Conservation (phyloP, 139 green algal species). For the Chlorella sp. region DNA sequence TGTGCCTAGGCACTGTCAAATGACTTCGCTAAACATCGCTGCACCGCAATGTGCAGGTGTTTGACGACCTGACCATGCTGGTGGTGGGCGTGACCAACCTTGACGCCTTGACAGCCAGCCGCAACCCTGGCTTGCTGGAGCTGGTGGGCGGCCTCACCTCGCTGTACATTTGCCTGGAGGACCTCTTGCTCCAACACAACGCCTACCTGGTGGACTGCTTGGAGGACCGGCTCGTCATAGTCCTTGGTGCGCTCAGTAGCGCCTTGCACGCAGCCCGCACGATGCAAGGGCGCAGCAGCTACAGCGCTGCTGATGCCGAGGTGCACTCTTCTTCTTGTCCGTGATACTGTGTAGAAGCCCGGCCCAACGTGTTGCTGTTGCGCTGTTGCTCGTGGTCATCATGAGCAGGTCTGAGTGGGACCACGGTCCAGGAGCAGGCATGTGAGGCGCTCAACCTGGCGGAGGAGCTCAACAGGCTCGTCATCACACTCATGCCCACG, state of each 20-base stretch:
- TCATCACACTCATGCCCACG: neutral
- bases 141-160: neutral
- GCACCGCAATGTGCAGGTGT: too few relatives aligned
- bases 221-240: neutral
- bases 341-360: too few relatives aligned
- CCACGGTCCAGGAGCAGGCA: neutral
- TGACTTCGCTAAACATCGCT: too few relatives aligned
- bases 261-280: too few relatives aligned
- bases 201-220: slow-evolving; percentile 2
- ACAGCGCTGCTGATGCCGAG: neutral
- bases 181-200: slow-evolving; percentile 19
- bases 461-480: neutral
- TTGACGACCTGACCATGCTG: slow-evolving; percentile 5
- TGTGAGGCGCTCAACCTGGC: neutral
- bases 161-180: slow-evolving; percentile 15
- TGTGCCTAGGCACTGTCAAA: too few relatives aligned
- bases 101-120: neutral
- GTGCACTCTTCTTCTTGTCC: neutral
- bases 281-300: neutral
- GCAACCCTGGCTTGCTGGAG: neutral
- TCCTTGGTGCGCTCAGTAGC: neutral
- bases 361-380: too few relatives aligned
- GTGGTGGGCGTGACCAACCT: slow-evolving; percentile 1
- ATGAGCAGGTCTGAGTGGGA: neutral
- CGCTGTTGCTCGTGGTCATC: too few relatives aligned